These are phyloP conservation scores for Ogataea thermomethanolica DNA, from an alignment of 805 yeast genomes.

Conservation along the genomic window DNA sequence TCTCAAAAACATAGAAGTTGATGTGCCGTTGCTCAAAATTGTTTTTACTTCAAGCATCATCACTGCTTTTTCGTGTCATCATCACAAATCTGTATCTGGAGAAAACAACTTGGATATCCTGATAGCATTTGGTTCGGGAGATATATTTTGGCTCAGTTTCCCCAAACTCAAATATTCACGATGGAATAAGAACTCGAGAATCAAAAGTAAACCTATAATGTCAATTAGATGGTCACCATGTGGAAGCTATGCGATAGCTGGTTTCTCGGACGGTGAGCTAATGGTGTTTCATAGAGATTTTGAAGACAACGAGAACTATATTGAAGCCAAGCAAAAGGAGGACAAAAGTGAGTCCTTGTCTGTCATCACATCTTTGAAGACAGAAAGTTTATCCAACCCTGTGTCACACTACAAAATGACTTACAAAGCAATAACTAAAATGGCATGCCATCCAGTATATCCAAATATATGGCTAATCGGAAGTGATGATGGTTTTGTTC, in stretches of 20 bases:
- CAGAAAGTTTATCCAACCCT: constrained; percentile 32
- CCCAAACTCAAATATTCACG: constrained; percentile 45
- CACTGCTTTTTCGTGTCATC: constrained; percentile 37
- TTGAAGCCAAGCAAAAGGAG: constrained; percentile 10
- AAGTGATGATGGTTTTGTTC: constrained; percentile 61
- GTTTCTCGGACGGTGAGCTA: constrained; percentile 62
- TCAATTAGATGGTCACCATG: constrained; percentile 46
- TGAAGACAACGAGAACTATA: constrained; percentile 42
- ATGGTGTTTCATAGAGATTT: constrained; percentile 47
- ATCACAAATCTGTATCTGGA: constrained; percentile 21
- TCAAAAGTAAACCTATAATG: constrained; percentile 40
- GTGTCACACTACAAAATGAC: constrained; percentile 64
- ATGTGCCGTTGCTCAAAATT: constrained; percentile 42
- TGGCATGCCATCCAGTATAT: constrained; percentile 41
- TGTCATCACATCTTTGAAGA: constrained; percentile 20
- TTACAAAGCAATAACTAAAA: constrained; percentile 51
- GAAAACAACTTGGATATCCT: constrained; percentile 46
- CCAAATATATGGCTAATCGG: constrained; percentile 46
- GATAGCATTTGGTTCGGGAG: constrained; percentile 67
- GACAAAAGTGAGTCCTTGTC: constrained; percentile 36
- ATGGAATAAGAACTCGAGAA: constrained; percentile 48
- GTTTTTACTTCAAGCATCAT: constrained; percentile 38
- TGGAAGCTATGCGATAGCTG: constrained; percentile 51
- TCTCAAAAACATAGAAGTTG: constrained; percentile 40
- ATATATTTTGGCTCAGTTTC: constrained; percentile 58